Evolutionary conservation across 2,329 filamentous ascomycete species (phyloP).

Genomic region (Colletotrichum sp.): DNA sequence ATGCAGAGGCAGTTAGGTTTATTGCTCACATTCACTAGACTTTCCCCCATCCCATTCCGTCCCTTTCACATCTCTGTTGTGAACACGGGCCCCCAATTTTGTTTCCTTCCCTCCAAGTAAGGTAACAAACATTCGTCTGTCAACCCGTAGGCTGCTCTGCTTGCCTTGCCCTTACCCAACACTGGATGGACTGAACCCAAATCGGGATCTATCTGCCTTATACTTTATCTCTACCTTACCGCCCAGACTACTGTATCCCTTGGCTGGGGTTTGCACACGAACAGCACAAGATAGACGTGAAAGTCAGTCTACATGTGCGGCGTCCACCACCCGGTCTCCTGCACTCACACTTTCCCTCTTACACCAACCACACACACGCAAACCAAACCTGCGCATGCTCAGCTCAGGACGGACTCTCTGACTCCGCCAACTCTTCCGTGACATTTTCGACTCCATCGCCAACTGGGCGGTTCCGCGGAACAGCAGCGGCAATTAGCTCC

Average conservation of each 20-base stretch:
- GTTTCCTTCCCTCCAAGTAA: background rate
- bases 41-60: background rate
- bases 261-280: background rate
- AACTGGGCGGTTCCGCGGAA: background rate
- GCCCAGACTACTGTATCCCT: background rate
- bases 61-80: background rate
- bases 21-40: background rate
- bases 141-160: background rate
- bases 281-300: background rate
- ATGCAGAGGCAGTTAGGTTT: background rate
- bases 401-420: background rate
- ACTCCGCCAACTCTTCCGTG: background rate
- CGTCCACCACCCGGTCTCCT: background rate
- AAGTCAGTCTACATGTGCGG: background rate
- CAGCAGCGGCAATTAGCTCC: background rate
- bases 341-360: background rate
- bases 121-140: background rate
- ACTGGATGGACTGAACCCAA: background rate
- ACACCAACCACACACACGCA: background rate
- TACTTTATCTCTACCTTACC: background rate
- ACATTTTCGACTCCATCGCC: background rate
- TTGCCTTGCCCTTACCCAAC: background rate
- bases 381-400: background rate
- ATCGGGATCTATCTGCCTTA: background rate
- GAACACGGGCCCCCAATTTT: background rate